Base-by-base conservation (phyloP, 2,329 filamentous ascomycete species). In the Aspergillus vadensis region DNA sequence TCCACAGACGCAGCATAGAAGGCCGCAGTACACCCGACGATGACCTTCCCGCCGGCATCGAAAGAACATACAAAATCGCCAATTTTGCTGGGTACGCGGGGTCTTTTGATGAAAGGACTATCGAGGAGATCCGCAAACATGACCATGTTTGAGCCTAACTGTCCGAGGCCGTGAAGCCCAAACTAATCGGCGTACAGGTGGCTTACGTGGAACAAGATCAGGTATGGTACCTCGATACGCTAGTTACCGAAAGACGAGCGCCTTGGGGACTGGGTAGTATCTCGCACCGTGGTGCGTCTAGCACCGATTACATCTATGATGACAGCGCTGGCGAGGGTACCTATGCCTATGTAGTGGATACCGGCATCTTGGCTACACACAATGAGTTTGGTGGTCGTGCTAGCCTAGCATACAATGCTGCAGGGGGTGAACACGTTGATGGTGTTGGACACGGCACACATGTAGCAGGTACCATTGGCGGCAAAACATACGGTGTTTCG, bases 1-100 rank as follows among this genome's bases (percentile, higher is more conserved):
- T 69, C 27, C 67, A 69, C 61, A 63, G 54, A 43, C 67, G 66
- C 58, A 66, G 64, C 43, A 36, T 65, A 6, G 62, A 61, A 50
- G 61, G 62, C 43, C 65, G 60, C 36, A 62, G 41, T 55, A 17
- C 48, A 21, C n/a, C 55, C 23, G 57, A 51, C 5, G 47, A 48
- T 1, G 58, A 72, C 68, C 25, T 63, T 51, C 53, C 58, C 50
- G n/a, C 50, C 41, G 59, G 76, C 56, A 67, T 83, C 9, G 76
- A 80, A 65, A 76, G 77, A 64, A 75, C 73, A 14, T 82, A 76
- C 69, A 71, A 70, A 43, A 78, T 82, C 66, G 68, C 73, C 43
- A 68, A 72, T 50, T 81, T 79, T 68, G 77, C 77, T 52, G 78
- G 70, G 19, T 80, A 81, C 49, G 69, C 76, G 7, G 78, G 76